Percentiles rank a stretch among this genome's conserved stretches.
Evolutionary conservation across 805 yeast genomes (phyloP).

Genomic region (Metschnikowia bowlesiae): DNA sequence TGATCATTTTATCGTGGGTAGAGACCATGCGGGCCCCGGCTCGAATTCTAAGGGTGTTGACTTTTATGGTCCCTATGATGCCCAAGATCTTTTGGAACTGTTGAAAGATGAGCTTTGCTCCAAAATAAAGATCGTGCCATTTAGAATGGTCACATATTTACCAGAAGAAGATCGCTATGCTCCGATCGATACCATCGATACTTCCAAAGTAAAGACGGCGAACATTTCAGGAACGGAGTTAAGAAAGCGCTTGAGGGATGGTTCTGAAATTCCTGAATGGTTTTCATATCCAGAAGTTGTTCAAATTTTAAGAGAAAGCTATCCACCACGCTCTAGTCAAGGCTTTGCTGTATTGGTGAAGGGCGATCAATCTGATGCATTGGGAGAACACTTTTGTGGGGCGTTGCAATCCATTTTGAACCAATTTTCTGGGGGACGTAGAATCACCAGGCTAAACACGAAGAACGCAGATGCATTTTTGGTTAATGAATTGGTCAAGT

Average conservation of each 20-base stretch:
- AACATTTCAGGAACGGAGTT: conserved; percentile 94
- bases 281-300: conserved; percentile 97
- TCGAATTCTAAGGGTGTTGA: conserved; percentile 81
- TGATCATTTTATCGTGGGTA: conserved; percentile 93
- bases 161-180: conserved; percentile 95
- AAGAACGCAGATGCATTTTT: conserved; percentile 52
- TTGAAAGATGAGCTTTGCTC: conserved; percentile 67
- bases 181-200: conserved; percentile 87
- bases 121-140: conserved; percentile 83
- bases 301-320: conserved; percentile 79
- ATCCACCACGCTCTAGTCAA: conserved; percentile 87
- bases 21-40: conserved; percentile 99
- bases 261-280: conserved; percentile 92
- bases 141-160: conserved; percentile 93
- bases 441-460: conserved; percentile 52
- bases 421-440: conserved; percentile 83
- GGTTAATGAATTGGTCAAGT: conserved; percentile 69
- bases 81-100: conserved; percentile 80
- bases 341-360: conserved; percentile 74
- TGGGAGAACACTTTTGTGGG: conserved; percentile 49
- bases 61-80: conserved; percentile 96
- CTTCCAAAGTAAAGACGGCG: conserved; percentile 67
- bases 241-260: conserved; percentile 80
- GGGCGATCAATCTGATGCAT: conserved; percentile 44
- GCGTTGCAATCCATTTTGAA: conserved; percentile 88